Conservation (phyloP, 495 filamentous ascomycete genomes). For the Trichoderma reesei region DNA sequence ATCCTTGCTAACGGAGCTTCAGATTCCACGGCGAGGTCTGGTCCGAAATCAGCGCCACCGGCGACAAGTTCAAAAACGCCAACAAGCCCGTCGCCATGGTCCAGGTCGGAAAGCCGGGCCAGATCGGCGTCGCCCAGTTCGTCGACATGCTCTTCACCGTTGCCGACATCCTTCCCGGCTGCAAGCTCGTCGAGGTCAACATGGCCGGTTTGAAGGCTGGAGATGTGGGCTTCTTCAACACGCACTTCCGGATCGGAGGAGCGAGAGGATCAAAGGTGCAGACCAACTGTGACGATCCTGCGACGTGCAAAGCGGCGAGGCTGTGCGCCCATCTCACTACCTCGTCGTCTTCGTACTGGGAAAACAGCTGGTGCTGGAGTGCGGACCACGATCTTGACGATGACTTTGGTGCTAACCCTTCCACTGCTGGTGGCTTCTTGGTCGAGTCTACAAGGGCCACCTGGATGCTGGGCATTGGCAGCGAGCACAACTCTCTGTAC, state of each 20-base stretch:
- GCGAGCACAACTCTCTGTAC: constrained; percentile 37
- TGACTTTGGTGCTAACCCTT: constrained; percentile 10
- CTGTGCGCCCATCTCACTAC: constrained; percentile 53
- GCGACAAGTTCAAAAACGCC: constrained; percentile 37
- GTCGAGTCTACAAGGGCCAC: constrained; percentile 16
- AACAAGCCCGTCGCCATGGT: constrained; percentile 43
- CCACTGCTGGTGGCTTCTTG: constrained; percentile 14
- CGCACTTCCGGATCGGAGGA: constrained; percentile 48
- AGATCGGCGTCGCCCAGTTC: constrained; percentile 47
- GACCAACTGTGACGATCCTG: constrained; percentile 26
- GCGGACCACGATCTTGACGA: constrained; percentile 9
- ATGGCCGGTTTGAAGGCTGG: constrained; percentile 41
- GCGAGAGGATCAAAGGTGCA: constrained; percentile 32
- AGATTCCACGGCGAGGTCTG: constrained; percentile 22
- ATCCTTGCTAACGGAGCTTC: no score
- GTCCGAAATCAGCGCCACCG: constrained; percentile 27
- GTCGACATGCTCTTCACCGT: constrained; percentile 41
- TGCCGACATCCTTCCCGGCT: constrained; percentile 32
- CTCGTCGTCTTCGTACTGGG: constrained; percentile 44
- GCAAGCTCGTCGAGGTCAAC: constrained; percentile 45
- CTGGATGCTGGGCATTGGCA: constrained; percentile 17
- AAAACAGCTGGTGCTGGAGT: constrained; percentile 50
- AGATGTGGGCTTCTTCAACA: constrained; percentile 51
- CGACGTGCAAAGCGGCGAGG: constrained; percentile 44
- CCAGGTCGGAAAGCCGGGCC: constrained; percentile 40